Base-by-base conservation (phyloP, 164 flowering plant species). In the Chimonanthus salicifolius region DNA sequence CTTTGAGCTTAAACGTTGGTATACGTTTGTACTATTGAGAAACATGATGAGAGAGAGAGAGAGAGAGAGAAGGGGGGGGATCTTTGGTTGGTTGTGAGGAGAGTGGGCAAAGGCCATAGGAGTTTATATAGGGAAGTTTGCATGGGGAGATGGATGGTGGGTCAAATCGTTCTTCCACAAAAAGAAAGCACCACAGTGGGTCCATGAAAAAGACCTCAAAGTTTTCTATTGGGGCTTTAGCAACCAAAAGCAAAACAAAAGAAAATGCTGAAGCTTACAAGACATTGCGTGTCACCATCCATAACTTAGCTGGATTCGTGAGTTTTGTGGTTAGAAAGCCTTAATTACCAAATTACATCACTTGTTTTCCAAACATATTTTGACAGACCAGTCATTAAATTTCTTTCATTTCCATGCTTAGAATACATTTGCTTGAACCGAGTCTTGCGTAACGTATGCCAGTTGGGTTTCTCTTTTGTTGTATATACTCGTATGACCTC, bases 81-180 rank as follows among this genome's bases (percentile, higher is more conserved):
- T 20, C 43, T 33, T 58, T 47, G 65, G 48, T 58, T 16, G 71
- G 47, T 9, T 20, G 63, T 45, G 11, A 21, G 21, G 46, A 20
- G 69, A 51, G 64, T 4, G 54, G 45, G 73, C 50, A 63, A 58
- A 70, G 60, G 71, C 51, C 9, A 2, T 10, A 54, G 60, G 79
- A 58, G 80, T 74, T 70, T 74, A 65, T 64, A 74, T 78, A 74
- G 73, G 71, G n/a, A 63, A 73, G 64, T 13, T 8, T 13, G 11
- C 6, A 15, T 46, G 68, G 48, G 47, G 46, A 48, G 66, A 13
- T 67, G 71, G 16, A 69, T 49, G 44, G 47, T 45, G 68, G 33
- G 33, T 13, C 49, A 46, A 47, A 15, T 66, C 49, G 4, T 13
- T 62, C 65, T 62, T 7, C 65, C n/a, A 33, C 44, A 7, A 62